Evolutionary conservation across 192 early-diverging fungal species (phyloP).

Genomic region (Diversispora eburnea): DNA sequence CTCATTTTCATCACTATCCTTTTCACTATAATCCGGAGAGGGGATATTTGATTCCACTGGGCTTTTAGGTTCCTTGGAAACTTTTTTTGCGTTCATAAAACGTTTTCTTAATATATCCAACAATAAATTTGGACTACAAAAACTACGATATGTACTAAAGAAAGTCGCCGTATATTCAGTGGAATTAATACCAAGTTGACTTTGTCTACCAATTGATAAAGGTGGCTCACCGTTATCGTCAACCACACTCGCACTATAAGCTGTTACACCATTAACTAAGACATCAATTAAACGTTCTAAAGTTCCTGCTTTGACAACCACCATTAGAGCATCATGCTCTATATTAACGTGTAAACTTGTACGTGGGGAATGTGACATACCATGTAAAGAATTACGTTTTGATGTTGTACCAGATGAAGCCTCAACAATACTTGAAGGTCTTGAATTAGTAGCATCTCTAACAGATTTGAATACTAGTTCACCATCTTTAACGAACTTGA

Average conservation of each 20-base stretch:
- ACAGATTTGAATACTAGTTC: slow-evolving; percentile 38
- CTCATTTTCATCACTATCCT: slow-evolving; percentile 1
- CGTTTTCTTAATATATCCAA: slow-evolving; percentile 40
- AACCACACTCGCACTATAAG: slow-evolving; percentile 36
- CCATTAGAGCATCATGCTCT: slow-evolving; percentile 40
- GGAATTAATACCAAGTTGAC: slow-evolving; percentile 38
- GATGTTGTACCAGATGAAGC: slow-evolving; percentile 30
- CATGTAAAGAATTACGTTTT: slow-evolving; percentile 35
- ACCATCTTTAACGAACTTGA: slow-evolving; percentile 34
- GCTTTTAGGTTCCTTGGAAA: not conserved
- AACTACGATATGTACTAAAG: slow-evolving; percentile 64
- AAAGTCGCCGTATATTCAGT: slow-evolving; percentile 49
- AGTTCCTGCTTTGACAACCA: slow-evolving; percentile 62
- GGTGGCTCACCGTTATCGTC: slow-evolving; percentile 45
- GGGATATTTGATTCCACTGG: not conserved
- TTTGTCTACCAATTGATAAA: slow-evolving; percentile 28
- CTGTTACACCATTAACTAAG: slow-evolving; percentile 54
- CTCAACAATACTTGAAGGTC: slow-evolving; percentile 23
- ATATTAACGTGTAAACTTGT: not conserved
- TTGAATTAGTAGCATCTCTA: slow-evolving; percentile 25
- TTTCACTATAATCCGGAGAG: not conserved
- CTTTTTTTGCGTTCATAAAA: slow-evolving; percentile 38
- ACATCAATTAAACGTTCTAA: slow-evolving; percentile 54
- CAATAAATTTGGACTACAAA: slow-evolving; percentile 43
- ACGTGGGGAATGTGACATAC: slow-evolving; percentile 21